phyloP scores from a whole-genome alignment of 768 basidiomycete genomes.

The Macrolepiota albuminosa region DNA sequence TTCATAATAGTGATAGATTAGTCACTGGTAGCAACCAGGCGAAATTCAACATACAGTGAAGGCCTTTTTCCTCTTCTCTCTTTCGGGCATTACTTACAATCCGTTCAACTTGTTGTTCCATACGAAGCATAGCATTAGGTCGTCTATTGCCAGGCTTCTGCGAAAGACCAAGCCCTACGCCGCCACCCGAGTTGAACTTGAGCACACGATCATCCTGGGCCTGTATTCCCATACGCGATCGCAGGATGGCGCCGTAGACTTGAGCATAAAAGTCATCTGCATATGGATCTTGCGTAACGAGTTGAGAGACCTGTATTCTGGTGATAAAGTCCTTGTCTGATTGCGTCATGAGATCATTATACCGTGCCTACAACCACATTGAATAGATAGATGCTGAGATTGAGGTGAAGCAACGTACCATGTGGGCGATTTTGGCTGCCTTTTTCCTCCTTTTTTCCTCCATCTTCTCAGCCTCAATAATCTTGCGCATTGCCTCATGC shows the following conservation, averaged over 20 bases:
- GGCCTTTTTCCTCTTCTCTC: slow-evolving; percentile 80
- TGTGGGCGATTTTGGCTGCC: slow-evolving; percentile 83
- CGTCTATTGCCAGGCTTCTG: slow-evolving; percentile 65
- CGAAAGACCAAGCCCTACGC: slow-evolving; percentile 78
- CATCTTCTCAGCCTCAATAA: slow-evolving; percentile 85
- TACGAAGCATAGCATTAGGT: slow-evolving; percentile 84
- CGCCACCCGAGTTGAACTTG: slow-evolving; percentile 79
- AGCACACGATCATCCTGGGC: slow-evolving; percentile 74
- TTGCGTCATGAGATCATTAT: slow-evolving; percentile 95
- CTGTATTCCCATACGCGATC: slow-evolving; percentile 72
- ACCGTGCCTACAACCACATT: slow-evolving; percentile 58
- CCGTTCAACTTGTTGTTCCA: slow-evolving; percentile 94
- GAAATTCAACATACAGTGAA: slow-evolving; percentile 38
- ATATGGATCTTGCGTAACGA: slow-evolving; percentile 96
- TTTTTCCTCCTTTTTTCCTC: slow-evolving; percentile 80
- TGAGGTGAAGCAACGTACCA: slow-evolving; percentile 44
- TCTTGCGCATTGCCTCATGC: slow-evolving; percentile 81
- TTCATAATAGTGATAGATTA: slow-evolving; percentile 20
- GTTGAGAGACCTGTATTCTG: slow-evolving; percentile 96
- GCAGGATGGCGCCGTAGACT: slow-evolving; percentile 82
- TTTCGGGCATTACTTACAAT: slow-evolving; percentile 89
- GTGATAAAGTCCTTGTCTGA: slow-evolving; percentile 99
- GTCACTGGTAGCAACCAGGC: background rate
- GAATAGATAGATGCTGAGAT: background rate
- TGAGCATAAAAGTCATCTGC: slow-evolving; percentile 99